Base-by-base conservation (phyloP, 1,284 basidiomycete species). In the Peniophora sp. region DNA sequence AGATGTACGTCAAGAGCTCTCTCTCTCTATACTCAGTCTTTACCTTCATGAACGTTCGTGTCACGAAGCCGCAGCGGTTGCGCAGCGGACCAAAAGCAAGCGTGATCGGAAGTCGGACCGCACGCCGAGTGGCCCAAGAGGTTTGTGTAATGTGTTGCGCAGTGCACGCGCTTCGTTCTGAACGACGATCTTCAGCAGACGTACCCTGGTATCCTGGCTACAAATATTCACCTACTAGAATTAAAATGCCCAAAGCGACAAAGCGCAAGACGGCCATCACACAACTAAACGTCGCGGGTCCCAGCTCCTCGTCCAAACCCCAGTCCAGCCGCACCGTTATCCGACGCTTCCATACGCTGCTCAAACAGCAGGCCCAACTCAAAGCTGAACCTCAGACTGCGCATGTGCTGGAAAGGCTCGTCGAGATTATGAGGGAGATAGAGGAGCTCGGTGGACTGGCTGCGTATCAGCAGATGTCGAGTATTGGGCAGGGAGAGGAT, bases 391-490 rank as follows among this genome's bases (percentile, higher is more conserved):
- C 32, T 11, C 47, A 9, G 49, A 52, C 27, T 17, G 22, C 25
- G 23, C 17, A 32, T 53, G 53, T 64, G 39, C 53, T 54, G 35
- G 51, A 63, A 38, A 68, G 68, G 48, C 63, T 90, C 20, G 63
- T 54, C 1, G 69, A 74, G 17, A 68, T 92, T 16, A 75, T 85
- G 44, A 55, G 64, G 9, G 75, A 89, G 59, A 81, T 94, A 12
- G 73, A 75, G 2, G 66, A 65, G 14, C 66, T 91, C 14, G 92
- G 92, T 2, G 92, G 91, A 1, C 62, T 95, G 27, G 79, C 82
- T 51, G 72, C 70, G 14, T 94, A 94, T 65, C 91, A 94, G 63
- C 74, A 73, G 41, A 90, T 92, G 75, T 92, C 89, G 39, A 76
- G 69, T 47, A 74, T 87, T 17, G 92, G 92, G 0, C 92, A 95